Base-by-base conservation (phyloP, 192 early-diverging fungal species). In the Podila verticillata region DNA sequence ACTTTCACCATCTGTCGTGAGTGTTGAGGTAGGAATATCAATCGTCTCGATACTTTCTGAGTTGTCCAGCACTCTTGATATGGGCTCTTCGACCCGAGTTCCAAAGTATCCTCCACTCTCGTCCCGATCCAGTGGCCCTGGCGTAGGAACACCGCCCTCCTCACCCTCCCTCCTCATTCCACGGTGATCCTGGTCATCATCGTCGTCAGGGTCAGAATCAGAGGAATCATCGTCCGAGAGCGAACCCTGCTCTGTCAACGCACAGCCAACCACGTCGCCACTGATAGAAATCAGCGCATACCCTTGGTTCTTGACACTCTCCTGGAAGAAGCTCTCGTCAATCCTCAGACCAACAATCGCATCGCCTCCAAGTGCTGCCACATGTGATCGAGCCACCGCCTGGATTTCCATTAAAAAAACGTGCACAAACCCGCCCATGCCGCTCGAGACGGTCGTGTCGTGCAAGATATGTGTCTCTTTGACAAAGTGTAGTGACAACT, bases 401-500 rank as follows among this genome's bases (percentile, higher is more conserved):
- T 90, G 84, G 19, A 92, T 74, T 72, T 95, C 93, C 44, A 83
- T 82, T 75, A 92, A 60, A 61, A 95, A 92, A 26, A 74, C 74
- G 56, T 92, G 88, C 51, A 89, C 87, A 83, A 95, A 95, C 3
- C 91, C 90, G 24, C 91, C 92, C 88, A 92, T 92, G 2, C 93
- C 92, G 13, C 73, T 84, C 7, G 67, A 77, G 6, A 84, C 88
- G 4, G 77, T 80, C 36, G 74, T 34, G 24, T 72, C 83, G 39
- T 84, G 59, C 34, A 89, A 84, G 19, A 82, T 81, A 34, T 81
- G 86, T 7, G 90, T 84, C 65, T 95, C 94, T 56, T 94, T 93
- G 44, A 95, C 91, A 84, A 95, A 95, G 67, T 95, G 94, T 13
- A 95, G 83, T 0, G 92, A 92, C 0, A 95, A 75, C 13, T 91